Conservation (phyloP, 352 stramenopile species). For the Globisporangium middletonii region DNA sequence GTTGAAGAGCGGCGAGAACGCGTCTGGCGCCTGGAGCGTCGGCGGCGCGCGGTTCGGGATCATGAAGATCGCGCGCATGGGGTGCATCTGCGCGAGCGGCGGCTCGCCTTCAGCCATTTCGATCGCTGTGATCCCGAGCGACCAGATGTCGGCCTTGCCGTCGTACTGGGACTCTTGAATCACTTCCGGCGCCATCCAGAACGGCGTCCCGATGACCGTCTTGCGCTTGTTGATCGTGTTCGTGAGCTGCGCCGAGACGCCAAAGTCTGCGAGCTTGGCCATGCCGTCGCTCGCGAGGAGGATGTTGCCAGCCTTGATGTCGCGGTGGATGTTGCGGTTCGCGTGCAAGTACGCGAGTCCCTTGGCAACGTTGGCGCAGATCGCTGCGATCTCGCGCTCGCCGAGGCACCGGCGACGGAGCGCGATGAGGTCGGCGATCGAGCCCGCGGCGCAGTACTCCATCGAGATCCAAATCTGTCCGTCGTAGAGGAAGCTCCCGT, state of each 20-base stretch:
- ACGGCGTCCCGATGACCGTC: constrained; percentile 87
- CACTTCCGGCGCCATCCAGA: constrained; percentile 91
- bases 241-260: constrained; percentile 86
- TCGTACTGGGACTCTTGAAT: constrained; percentile 87
- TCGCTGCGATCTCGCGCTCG: constrained; percentile 64
- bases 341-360: constrained; percentile 81
- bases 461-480: constrained; percentile 83
- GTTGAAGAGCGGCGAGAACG: constrained; percentile 43
- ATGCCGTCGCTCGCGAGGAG: constrained; percentile 59
- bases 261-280: constrained; percentile 88
- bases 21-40: constrained; percentile 31
- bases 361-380: constrained; percentile 62
- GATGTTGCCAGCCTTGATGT: constrained; percentile 88
- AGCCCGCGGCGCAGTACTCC: constrained; percentile 85
- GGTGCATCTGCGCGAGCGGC: constrained; percentile 82
- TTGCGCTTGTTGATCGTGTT: constrained; percentile 89
- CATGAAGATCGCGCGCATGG: constrained; percentile 81
- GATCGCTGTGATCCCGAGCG: constrained; percentile 86
- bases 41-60: constrained; percentile 63
- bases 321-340: constrained; percentile 76
- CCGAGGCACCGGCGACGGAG: constrained; percentile 41
- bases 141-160: constrained; percentile 80
- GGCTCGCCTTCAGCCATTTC: constrained; percentile 85
- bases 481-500: constrained; percentile 72
- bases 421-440: constrained; percentile 72